Percentiles rank a stretch among this genome's conserved stretches.
phyloP scores from a whole-genome alignment of 2,329 filamentous ascomycete genomes.

The Xylaria sp. region DNA sequence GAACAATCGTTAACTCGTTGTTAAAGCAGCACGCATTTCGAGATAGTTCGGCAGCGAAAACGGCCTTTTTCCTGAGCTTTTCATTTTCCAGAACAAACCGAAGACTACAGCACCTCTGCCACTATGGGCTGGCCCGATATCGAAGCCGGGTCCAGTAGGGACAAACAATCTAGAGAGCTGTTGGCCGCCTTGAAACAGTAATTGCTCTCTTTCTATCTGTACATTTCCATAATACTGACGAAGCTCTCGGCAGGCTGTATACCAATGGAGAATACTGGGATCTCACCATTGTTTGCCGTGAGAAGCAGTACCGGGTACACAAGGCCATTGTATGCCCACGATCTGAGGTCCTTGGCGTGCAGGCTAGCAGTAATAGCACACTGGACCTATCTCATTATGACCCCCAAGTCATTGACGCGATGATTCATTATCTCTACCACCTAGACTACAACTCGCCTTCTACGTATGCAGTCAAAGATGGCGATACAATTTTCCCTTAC shows the following conservation, averaged over 20 bases:
- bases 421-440: constrained; percentile 6
- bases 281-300: background rate
- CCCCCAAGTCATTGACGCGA: background rate
- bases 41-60: background rate
- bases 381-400: constrained; percentile 1
- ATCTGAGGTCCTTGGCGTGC: background rate
- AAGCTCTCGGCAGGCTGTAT: background rate
- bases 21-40: background rate
- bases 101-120: background rate
- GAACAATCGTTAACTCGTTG: background rate
- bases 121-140: background rate
- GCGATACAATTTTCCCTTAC: background rate
- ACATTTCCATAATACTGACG: background rate
- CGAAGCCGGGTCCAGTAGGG: background rate
- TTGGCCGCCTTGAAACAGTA: constrained; percentile 1
- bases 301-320: background rate
- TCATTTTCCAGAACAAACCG: background rate
- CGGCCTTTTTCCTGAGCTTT: background rate
- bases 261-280: constrained; percentile 2
- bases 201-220: background rate
- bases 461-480: background rate
- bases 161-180: constrained; percentile 8
- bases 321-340: background rate
- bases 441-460: background rate
- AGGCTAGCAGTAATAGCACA: background rate